Conservation (phyloP, 73 alveolate species). For the Paramecium sexaurelia region DNA sequence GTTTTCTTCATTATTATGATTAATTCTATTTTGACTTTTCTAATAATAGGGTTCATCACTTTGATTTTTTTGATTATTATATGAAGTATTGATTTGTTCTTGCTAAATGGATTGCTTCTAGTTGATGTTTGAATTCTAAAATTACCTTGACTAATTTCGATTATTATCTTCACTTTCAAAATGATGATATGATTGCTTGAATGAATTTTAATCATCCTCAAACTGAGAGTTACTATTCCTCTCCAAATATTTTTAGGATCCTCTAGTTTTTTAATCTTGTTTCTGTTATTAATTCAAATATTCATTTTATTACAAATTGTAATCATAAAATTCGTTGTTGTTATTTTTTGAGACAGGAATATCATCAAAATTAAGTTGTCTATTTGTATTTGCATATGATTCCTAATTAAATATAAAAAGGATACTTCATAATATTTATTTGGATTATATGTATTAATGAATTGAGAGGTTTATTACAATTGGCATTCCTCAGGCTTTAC, state of each 20-base stretch:
- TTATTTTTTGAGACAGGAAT: neutral
- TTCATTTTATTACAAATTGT: neutral
- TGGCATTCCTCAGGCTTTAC: constrained; percentile 24
- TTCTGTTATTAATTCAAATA: neutral
- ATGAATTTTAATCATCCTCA: neutral
- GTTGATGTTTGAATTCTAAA: neutral
- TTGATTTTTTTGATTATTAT: neutral
- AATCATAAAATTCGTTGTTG: neutral
- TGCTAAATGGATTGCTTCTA: neutral
- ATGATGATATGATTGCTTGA: neutral
- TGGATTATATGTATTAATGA: neutral
- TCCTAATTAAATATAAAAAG: neutral
- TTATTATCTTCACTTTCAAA: neutral
- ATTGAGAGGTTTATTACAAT: constrained; percentile 22
- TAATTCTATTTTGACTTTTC: neutral
- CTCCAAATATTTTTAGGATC: neutral
- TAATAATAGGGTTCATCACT: neutral
- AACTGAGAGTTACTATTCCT: neutral
- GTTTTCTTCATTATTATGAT: neutral
- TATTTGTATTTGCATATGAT: neutral
- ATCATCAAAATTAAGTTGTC: constrained; percentile 18
- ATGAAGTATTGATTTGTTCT: neutral
- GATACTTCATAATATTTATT: constrained; percentile 8
- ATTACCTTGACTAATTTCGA: neutral
- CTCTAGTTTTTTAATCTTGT: neutral